Evolutionary conservation across 495 filamentous ascomycete genomes (phyloP).

Genomic region (Penicillium waksmanii): DNA sequence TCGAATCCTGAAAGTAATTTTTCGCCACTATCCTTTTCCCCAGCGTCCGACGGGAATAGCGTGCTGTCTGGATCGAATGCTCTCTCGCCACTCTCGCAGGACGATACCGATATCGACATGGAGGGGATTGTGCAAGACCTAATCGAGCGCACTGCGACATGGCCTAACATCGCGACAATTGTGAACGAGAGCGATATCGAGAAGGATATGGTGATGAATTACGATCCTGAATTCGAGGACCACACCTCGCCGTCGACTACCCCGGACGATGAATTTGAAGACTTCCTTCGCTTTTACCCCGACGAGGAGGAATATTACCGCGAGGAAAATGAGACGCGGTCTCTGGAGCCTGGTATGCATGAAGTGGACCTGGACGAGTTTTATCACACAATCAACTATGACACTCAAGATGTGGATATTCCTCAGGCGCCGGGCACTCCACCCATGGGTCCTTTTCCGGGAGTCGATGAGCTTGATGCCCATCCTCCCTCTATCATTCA

Average conservation of each 20-base stretch:
- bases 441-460: slow-evolving; percentile 8
- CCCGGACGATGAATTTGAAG: slow-evolving; percentile 36
- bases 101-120: slow-evolving; percentile 24
- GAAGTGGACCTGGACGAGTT: slow-evolving; percentile 44
- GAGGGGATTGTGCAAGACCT: slow-evolving; percentile 25
- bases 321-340: slow-evolving; percentile 11
- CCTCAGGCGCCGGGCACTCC: slow-evolving; percentile 12
- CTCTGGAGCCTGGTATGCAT: slow-evolving; percentile 15
- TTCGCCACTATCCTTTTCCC: slow-evolving; percentile 22
- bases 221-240: slow-evolving; percentile 27
- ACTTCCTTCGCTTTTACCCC: slow-evolving; percentile 43
- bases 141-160: slow-evolving; percentile 19
- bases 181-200: slow-evolving; percentile 28
- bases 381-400: slow-evolving; percentile 32
- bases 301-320: slow-evolving; percentile 33
- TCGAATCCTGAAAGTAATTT: slow-evolving; percentile 13
- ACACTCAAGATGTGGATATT: slow-evolving; percentile 21
- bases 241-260: slow-evolving; percentile 17
- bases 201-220: slow-evolving; percentile 36
- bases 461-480: slow-evolving; percentile 19
- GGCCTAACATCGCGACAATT: slow-evolving; percentile 26
- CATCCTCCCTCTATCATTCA: slow-evolving; percentile 39
- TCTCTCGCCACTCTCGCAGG: slow-evolving; percentile 9
- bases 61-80: slow-evolving; percentile 23
- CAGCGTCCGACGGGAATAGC: slow-evolving; percentile 32